phyloP scores from a whole-genome alignment of 331 rosid species.

The Acacia concinna region DNA sequence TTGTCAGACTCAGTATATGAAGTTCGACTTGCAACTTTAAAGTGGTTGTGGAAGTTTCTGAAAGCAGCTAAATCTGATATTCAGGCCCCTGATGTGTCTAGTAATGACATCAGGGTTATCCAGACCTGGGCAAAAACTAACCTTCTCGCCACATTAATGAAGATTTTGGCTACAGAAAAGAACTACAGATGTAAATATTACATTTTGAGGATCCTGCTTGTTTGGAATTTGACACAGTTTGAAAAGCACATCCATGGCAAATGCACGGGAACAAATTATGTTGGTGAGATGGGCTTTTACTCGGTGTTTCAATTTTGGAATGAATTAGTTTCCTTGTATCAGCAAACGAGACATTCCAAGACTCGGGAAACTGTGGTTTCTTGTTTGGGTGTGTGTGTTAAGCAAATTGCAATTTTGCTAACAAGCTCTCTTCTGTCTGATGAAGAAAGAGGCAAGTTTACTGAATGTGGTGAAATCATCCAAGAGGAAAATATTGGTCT shows the following conservation, averaged over 20 bases:
- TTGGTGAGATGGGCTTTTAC: slow-evolving; percentile 73
- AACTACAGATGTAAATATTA: slow-evolving; percentile 69
- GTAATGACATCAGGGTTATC: slow-evolving; percentile 49
- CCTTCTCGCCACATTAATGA: slow-evolving; percentile 66
- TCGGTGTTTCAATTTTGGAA: slow-evolving; percentile 75
- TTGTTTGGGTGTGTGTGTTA: slow-evolving; percentile 77
- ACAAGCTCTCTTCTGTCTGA: slow-evolving; percentile 44
- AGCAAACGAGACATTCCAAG: slow-evolving; percentile 73
- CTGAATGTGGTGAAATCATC: slow-evolving; percentile 34
- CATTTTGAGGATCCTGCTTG: slow-evolving; percentile 70
- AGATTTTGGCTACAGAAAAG: slow-evolving; percentile 66
- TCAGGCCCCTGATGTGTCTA: slow-evolving; percentile 43
- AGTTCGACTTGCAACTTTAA: slow-evolving; percentile 88
- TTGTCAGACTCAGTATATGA: slow-evolving; percentile 80
- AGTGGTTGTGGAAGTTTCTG: slow-evolving; percentile 83
- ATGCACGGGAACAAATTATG: slow-evolving; percentile 46
- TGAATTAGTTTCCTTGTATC: slow-evolving; percentile 59
- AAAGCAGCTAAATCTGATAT: slow-evolving; percentile 56
- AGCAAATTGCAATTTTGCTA: slow-evolving; percentile 53
- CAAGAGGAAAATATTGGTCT: slow-evolving; percentile 32
- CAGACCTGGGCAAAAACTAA: slow-evolving; percentile 64
- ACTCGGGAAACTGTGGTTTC: slow-evolving; percentile 67
- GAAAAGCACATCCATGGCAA: slow-evolving; percentile 44
- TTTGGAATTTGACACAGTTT: slow-evolving; percentile 79
- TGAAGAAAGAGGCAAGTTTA: slow-evolving; percentile 23